These are phyloP conservation scores for Mycena belliarum DNA, from an alignment of 768 basidiomycete species.

Conservation along the genomic window DNA sequence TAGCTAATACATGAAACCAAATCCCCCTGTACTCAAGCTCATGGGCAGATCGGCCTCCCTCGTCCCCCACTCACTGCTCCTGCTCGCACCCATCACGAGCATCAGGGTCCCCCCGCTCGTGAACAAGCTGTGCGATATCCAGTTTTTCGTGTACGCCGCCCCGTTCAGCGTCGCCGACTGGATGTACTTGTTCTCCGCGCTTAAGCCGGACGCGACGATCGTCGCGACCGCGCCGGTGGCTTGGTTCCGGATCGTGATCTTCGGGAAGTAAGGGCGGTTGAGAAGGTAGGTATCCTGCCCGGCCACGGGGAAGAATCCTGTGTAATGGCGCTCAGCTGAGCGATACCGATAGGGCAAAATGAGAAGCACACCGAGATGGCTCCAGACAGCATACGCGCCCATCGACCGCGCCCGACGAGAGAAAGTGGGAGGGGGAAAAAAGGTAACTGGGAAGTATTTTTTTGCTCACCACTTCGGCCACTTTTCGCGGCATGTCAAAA, in stretches of 20 bases:
- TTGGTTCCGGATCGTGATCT: slow-evolving; percentile 18
- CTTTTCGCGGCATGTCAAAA: not conserved
- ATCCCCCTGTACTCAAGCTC: slow-evolving; percentile 14
- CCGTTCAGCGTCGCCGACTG: slow-evolving; percentile 20
- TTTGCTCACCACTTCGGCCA: slow-evolving; percentile 20
- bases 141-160: slow-evolving; percentile 8
- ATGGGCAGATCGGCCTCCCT: slow-evolving; percentile 4
- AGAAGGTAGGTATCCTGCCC: slow-evolving; percentile 20
- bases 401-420: not conserved
- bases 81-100: slow-evolving; percentile 6
- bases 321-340: not conserved
- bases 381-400: slow-evolving; percentile 22
- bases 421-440: not conserved
- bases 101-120: not conserved
- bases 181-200: slow-evolving; percentile 16
- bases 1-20: too few relatives aligned
- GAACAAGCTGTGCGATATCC: slow-evolving; percentile 13
- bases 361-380: slow-evolving; percentile 11
- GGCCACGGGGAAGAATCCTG: slow-evolving; percentile 20
- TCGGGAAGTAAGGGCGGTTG: slow-evolving; percentile 20
- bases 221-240: slow-evolving; percentile 13
- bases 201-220: slow-evolving; percentile 12
- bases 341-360: too few relatives aligned
- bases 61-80: slow-evolving; percentile 9
- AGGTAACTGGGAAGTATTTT: not conserved